Base-by-base conservation (phyloP, 2,329 filamentous ascomycete genomes). In the Apiospora rasikravindrae region DNA sequence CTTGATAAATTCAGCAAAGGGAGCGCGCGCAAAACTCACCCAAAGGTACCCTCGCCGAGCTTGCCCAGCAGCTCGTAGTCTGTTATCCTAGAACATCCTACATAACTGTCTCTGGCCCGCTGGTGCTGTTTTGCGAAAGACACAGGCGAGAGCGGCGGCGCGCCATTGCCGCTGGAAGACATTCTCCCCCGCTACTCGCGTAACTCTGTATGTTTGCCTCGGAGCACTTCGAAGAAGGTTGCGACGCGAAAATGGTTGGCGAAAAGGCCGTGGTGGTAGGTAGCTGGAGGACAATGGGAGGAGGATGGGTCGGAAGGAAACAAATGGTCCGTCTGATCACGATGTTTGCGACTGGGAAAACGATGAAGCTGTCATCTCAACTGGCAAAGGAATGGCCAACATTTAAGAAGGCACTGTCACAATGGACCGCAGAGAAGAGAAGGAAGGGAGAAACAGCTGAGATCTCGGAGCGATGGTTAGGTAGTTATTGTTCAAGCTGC, bases 31-130 rank as follows among this genome's bases (percentile, higher is more conserved):
- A 70, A 70, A 69, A 80, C 90, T 77, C 84, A 93, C 91, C 96
- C 96, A 84, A 98, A 98, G 29, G 96, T 98, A 73, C 96, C 96
- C 82, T 98, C 96, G 77, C 96, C 96, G 71, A 99, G 89, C 84
- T 97, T 97, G 70, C 91, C 91, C 76, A 93, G 84, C 49, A 96
- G 85, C 77, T 95, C 93, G 81, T 96, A 97, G 76, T 95, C 92
- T 76, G 86, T 85, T 76, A 97, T 95, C 78, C 89, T 90, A 68
- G 95, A 96, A 86, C 96, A 98, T 74, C 96, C 96, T 70, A 87
- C 86, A 81, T 97, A 99, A 75, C 89, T 92, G 73, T 83, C 84
- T 78, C 83, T 85, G 67, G 86, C 86, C 73, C 88, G 88, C 80
- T 85, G 83, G 78, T 90, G 87, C 70, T 86, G 85, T n/a, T 86